Base-by-base conservation (phyloP, 768 basidiomycete species). In the Rhodotorula taiwanensis region DNA sequence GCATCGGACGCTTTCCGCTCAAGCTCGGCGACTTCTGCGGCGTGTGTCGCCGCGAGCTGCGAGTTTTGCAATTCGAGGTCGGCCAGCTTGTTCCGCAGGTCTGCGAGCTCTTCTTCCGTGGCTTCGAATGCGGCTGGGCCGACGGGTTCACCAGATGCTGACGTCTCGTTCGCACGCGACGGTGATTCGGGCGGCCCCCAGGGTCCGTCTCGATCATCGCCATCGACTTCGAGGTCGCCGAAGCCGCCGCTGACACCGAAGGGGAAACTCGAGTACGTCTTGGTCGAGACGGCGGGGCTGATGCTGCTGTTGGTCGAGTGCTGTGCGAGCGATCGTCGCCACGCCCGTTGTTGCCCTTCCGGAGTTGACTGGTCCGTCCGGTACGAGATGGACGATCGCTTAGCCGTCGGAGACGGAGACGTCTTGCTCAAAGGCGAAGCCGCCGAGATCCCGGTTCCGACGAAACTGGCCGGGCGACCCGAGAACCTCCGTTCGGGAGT, bases 381-480 rank as follows among this genome's bases (percentile, higher is more conserved):
- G 63, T 69, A 69, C 33, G 56, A 52, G 56, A 69, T 57, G 15
- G 63, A 65, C n/a, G 60, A 62, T 7, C 67, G 67, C 47, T 65
- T 69, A 13, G 30, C 30, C 7, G 41, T 27, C 5, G 58, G 39
- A 20, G 59, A 25, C 25, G 43, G 45, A 30, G 58, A 39, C 15
- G 14, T 33, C 20, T 55, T 50, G 44, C 14, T 51, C 6, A 51
- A 36, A 3, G 58, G n/a, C 16, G 50, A 39, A 11, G 39, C 25
- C 20, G 9, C 39, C 41, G 39, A 20, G 9, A 27, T n/a, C n/a
- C 27, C 33, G 27, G 39, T 3, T 51, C 6, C 13, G 20, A 23
- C 18, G 48, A 58, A 41, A 23, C 43, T 44, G 15, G 65, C 59
- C 2, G 65, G 20, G 7, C 52, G 33, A 0, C 49, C 55, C 18